Evolutionary conservation across 1,284 basidiomycete genomes (phyloP), one percentile per base, ranked within the genome.

Genomic region (Crucibulum parvulum): DNA sequence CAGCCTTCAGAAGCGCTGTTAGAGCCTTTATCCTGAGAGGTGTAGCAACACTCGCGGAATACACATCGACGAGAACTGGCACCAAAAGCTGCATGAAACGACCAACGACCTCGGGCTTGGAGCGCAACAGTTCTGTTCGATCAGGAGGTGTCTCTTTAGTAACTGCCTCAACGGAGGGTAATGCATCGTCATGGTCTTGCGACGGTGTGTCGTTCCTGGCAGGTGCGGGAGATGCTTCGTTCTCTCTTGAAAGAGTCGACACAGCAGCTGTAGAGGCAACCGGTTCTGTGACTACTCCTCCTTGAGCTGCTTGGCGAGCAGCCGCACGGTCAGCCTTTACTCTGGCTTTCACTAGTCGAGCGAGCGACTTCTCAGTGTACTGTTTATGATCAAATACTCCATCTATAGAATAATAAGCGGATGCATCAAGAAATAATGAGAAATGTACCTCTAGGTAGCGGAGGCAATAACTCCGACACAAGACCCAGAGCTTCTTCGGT

Each of bases 41-140:
- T 0, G 90, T 87, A 56, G 90, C 89, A 37, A 98, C 95, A 69
- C 94, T 97, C 9, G 96, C 96, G 18, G 95, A 92, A 75, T 97
- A 98, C 7, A 98, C 96, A 69, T 98, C 96, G 58, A 98, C 90
- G 54, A 98, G 83, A 51, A 96, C 95, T 0, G 96, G 96, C 1
- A 97, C 88, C 68, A 95, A 88, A 16, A 96, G 81, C 45, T 87
- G 87, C 87, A 94, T 92, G 75, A 95, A 98, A 35, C 89, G 86
- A 35, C 86, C 87, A 56, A 96, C 88, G n/a, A 94, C 86, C 6
- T 81, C 84, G 9, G 90, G 84, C 61, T 93, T 91, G 1, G 87
- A 88, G 53, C 90, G 88, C 51, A 98, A 78, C 41, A 96, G 74
- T 52, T 91, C 88, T 10, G 85, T 87, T 56, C 92, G 83, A 69